phyloP scores from a whole-genome alignment of 345 rosid genomes.

The Diplotaxis tenuifolia region DNA sequence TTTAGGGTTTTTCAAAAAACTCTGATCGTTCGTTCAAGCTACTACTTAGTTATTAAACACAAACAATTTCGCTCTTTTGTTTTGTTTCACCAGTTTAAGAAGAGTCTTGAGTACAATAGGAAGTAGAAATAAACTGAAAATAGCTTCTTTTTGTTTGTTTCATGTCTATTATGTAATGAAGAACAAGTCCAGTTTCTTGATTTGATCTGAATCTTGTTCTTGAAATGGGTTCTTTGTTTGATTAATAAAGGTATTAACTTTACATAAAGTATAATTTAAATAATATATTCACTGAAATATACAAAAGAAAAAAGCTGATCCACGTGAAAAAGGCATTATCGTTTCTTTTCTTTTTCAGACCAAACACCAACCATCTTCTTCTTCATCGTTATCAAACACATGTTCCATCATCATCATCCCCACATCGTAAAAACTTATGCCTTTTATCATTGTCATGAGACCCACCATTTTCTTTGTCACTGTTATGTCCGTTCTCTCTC shows the following conservation, averaged over 20 bases:
- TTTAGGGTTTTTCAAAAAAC: background rate
- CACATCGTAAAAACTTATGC: conserved; percentile 38
- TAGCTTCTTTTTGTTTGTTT: conserved; percentile 17
- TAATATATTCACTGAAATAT: background rate
- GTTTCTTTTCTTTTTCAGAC: conserved; percentile 39
- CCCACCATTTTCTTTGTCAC: conserved; percentile 21
- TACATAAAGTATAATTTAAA: background rate
- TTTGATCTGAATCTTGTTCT: background rate
- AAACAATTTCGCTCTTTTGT: conserved; percentile 2
- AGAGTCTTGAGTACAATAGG: conserved; percentile 32
- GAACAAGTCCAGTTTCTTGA: conserved; percentile 26
- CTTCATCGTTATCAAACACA: conserved; percentile 43
- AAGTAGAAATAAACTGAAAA: conserved; percentile 5
- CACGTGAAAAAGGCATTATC: conserved; percentile 23
- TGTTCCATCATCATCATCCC: conserved; percentile 33
- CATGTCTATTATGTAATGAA: conserved; percentile 25
- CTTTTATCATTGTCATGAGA: conserved; percentile 21
- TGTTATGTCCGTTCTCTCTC: background rate
- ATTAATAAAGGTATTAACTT: conserved; percentile 7
- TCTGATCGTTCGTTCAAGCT: conserved; percentile 1
- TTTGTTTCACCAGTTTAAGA: conserved; percentile 18
- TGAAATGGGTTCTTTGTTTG: background rate
- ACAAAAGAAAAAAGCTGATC: conserved; percentile 17
- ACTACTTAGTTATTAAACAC: conserved; percentile 23
- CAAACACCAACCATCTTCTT: conserved; percentile 52